Evolutionary conservation across 148 eudicot species (phyloP).

Genomic region (Talinum fruticosum): DNA sequence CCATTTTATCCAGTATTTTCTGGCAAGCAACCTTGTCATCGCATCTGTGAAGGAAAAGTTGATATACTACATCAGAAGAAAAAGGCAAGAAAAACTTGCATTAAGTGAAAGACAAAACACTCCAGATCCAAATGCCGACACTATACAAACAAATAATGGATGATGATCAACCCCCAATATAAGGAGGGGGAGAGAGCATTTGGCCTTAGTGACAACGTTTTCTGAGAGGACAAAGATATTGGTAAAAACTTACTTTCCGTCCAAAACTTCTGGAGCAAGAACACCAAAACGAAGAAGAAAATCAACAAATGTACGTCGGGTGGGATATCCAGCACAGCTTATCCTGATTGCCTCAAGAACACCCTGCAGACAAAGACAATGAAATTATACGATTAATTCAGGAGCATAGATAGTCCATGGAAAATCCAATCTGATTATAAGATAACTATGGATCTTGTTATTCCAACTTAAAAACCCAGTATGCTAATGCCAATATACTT

Average conservation of each 20-base stretch:
- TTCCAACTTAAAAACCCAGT: not conserved
- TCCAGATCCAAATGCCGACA: constrained; percentile 6
- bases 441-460: not conserved
- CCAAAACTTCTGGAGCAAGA: constrained; percentile 93
- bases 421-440: not conserved
- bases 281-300: constrained; percentile 94
- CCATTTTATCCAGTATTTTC: constrained; percentile 87
- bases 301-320: constrained; percentile 90
- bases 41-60: constrained; percentile 40
- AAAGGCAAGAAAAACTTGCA: not conserved
- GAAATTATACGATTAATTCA: constrained; percentile 2
- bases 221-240: not conserved
- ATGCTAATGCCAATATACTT: constrained; percentile 39
- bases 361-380: constrained; percentile 54
- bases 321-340: constrained; percentile 99
- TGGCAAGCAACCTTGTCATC: constrained; percentile 89
- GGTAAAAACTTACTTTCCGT: constrained; percentile 62
- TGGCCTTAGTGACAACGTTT: too few relatives aligned
- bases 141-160: not conserved
- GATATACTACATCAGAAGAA: constrained; percentile 7
- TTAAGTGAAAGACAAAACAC: not conserved
- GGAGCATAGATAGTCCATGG: not conserved
- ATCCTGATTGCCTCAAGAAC: constrained; percentile 99
- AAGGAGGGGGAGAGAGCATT: not conserved
- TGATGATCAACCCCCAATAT: too few relatives aligned